Evolutionary conservation across 257 asterid genomes (phyloP).

Genomic region (Solanum pennellii): DNA sequence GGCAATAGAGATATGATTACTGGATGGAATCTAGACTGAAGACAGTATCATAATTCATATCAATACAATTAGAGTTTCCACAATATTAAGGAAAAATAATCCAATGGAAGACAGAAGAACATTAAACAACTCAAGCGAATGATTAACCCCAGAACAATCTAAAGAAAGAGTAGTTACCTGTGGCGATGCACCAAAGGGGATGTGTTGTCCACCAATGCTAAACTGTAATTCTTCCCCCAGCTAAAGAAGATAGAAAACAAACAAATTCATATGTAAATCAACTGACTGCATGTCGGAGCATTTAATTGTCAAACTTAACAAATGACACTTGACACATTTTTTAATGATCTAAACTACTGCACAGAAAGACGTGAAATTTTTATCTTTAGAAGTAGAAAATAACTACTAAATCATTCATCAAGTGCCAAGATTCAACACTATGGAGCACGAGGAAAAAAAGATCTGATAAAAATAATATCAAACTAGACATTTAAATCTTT

Average conservation of each 20-base stretch:
- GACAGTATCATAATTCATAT: neutral
- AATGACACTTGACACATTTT: neutral
- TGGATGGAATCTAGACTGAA: neutral
- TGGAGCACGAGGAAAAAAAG: neutral
- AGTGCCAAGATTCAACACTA: neutral
- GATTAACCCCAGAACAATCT: neutral
- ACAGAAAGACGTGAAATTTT: neutral
- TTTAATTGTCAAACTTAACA: neutral
- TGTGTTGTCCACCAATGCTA: constrained; percentile 64
- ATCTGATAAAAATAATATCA: neutral
- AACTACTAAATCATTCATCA: neutral
- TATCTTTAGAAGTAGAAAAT: neutral
- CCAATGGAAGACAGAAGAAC: neutral
- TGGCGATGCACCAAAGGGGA: constrained; percentile 78
- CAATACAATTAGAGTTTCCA: neutral
- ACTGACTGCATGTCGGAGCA: neutral
- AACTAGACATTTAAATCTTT: neutral
- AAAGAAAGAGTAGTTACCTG: constrained; percentile 29
- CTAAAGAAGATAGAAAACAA: constrained; percentile 21
- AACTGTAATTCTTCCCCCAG: constrained; percentile 68
- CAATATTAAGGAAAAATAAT: neutral
- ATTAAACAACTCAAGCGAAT: neutral
- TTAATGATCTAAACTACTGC: neutral
- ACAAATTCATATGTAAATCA: neutral
- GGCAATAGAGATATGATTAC: neutral